Evolutionary conservation across 208 protist genomes (phyloP).

Genomic region (Acanthamoeba healyi): DNA sequence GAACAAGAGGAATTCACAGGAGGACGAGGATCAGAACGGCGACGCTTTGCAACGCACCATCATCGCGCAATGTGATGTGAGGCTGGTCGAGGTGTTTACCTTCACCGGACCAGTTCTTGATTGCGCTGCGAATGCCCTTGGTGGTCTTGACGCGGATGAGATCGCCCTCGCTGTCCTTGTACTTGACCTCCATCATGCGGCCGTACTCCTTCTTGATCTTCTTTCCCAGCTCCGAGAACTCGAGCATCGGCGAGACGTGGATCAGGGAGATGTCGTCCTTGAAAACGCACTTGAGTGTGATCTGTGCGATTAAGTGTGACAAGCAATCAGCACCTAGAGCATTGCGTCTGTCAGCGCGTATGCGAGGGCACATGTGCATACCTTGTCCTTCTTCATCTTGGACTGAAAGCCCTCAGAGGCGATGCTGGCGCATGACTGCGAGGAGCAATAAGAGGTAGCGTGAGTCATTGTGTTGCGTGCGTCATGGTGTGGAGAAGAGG

Average conservation of each 20-base stretch:
- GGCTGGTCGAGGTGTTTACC: no score
- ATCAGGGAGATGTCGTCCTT: conserved; percentile 71
- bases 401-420: not conserved
- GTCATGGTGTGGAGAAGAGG: no score
- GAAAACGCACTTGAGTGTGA: conserved; percentile 67
- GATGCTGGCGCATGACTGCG: not conserved
- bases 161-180: conserved; percentile 63
- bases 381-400: conserved; percentile 56
- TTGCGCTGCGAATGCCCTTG: conserved; percentile 7
- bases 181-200: conserved; percentile 48
- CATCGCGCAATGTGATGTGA: no score
- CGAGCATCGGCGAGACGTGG: conserved; percentile 28
- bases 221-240: not conserved
- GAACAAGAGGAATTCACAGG: no score
- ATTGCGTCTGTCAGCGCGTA: no score
- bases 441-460: no score
- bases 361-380: not conserved
- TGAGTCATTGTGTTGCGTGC: no score
- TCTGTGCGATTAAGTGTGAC: not conserved
- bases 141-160: conserved; percentile 5
- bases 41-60: no score
- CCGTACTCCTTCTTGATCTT: conserved; percentile 71
- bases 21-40: no score
- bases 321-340: no score
- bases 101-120: conserved; percentile 33